Evolutionary conservation across 2,329 filamentous ascomycete species (phyloP), one percentile per base, ranked within the genome.

Genomic region (Colletotrichum sidae): DNA sequence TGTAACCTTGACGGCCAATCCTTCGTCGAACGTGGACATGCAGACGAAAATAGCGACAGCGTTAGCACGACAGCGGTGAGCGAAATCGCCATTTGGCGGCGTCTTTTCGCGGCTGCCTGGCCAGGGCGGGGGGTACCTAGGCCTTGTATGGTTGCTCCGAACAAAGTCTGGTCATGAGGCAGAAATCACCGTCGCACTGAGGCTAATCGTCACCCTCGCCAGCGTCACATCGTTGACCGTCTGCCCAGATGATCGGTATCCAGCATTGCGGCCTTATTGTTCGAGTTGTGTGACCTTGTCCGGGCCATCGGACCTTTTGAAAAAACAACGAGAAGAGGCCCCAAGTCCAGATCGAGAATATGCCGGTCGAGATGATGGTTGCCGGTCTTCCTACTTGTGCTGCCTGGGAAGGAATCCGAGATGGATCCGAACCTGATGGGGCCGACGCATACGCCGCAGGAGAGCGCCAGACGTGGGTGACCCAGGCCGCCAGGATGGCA

Each of bases 401-500:
- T 44, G 38, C 9, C 38, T 17, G 38, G 25, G 15, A 49, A 15
- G 17, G 34, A 38, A 50, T 50, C 38, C 55, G 25, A 25, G 25
- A 25, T 25, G 25, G 25, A 25, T 25, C 25, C 25, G 25, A 25
- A 25, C 25, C 2, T 25, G 25, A 25, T 25, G 25, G 25, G 25
- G 25, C 25, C 25, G 25, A 25, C 25, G 25, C 25, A 25, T 25
- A 25, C 25, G 25, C 4, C 25, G 25, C 25, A 25, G 25, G 4
- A 25, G 25, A 25, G 25, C 25, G 25, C 25, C 25, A 25, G 25
- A 25, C 25, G 25, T 25, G 25, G 4, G 25, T 35, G 9, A n/a
- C 15, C 15, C 8, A 12, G n/a, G 42, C 49, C 10, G 17, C 60
- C 49, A 42, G 60, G 60, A 44, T 64, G 60, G 60, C 55, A 60